phyloP scores from a whole-genome alignment of 176 grass and related monocot genomes.

The Puya raimondii region DNA sequence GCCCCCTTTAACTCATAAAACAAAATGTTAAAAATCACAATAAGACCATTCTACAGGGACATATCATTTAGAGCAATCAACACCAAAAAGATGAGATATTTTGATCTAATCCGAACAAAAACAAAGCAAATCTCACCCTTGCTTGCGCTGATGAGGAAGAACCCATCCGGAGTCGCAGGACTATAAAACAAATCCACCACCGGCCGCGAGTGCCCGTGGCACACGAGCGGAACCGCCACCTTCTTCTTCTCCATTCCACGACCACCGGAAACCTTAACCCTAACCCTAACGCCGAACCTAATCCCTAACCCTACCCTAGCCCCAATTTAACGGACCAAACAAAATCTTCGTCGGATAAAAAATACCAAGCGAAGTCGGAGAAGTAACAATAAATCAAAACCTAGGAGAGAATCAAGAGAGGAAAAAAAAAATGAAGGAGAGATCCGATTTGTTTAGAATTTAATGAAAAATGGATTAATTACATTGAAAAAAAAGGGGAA shows the following conservation, averaged over 20 bases:
- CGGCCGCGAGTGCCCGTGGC: conserved; percentile 96
- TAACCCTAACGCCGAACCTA: background rate
- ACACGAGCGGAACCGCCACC: conserved; percentile 73
- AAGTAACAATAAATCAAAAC: too few relatives aligned
- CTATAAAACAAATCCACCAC: conserved; percentile 92
- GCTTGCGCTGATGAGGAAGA: conserved; percentile 97
- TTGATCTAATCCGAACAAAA: background rate
- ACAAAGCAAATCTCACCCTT: conserved; percentile 43
- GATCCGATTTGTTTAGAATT: too few relatives aligned
- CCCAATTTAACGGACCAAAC: background rate
- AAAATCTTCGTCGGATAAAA: background rate
- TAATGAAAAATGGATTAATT: too few relatives aligned
- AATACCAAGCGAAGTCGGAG: background rate
- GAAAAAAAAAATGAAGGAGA: too few relatives aligned
- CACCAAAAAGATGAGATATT: background rate
- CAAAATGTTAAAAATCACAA: background rate
- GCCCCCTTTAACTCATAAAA: background rate
- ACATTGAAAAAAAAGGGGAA: too few relatives aligned
- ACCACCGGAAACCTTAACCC: background rate
- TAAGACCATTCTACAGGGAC: background rate
- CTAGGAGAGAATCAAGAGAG: too few relatives aligned
- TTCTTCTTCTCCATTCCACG: conserved; percentile 86
- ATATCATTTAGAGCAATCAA: background rate
- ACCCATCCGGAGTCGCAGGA: conserved; percentile 59
- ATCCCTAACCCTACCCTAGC: background rate